Evolutionary conservation across 2,329 filamentous ascomycete genomes (phyloP).

Genomic region (Phoma herbarum): DNA sequence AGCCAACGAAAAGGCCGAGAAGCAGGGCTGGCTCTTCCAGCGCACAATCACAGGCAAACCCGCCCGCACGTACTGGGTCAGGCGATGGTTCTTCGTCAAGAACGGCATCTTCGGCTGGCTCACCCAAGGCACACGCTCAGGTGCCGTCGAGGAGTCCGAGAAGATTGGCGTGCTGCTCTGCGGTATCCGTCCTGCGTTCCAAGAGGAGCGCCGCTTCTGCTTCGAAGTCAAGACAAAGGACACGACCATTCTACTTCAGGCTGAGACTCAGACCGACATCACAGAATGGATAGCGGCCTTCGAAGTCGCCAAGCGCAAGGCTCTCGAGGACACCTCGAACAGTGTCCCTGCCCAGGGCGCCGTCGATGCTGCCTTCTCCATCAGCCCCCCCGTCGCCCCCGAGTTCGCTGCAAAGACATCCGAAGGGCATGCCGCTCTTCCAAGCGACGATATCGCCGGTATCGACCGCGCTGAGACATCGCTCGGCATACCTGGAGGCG

Average conservation of each 20-base stretch:
- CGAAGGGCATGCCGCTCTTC: conserved; percentile 68
- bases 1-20: conserved; percentile 68
- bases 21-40: conserved; percentile 94
- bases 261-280: conserved; percentile 91
- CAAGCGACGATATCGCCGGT: conserved; percentile 62
- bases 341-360: conserved; percentile 58
- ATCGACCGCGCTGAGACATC: conserved; percentile 68
- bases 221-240: conserved; percentile 99
- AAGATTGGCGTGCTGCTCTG: conserved; percentile 95
- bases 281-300: conserved; percentile 95
- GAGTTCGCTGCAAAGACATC: conserved; percentile 86
- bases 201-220: conserved; percentile 94
- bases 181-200: conserved; percentile 87
- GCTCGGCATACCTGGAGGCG: conserved; percentile 70
- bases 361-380: conserved; percentile 83
- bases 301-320: conserved; percentile 91
- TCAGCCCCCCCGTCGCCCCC: conserved; percentile 84
- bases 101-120: conserved; percentile 97
- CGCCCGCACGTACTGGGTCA: conserved; percentile 85
- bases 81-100: conserved; percentile 95
- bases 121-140: conserved; percentile 78
- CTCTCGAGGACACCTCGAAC: conserved; percentile 75
- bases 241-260: conserved; percentile 85
- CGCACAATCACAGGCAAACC: conserved; percentile 86
- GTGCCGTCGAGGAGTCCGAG: conserved; percentile 92